These are phyloP conservation scores for Bacidia gigantensis DNA, from an alignment of 495 filamentous ascomycete genomes.

Conservation along the genomic window DNA sequence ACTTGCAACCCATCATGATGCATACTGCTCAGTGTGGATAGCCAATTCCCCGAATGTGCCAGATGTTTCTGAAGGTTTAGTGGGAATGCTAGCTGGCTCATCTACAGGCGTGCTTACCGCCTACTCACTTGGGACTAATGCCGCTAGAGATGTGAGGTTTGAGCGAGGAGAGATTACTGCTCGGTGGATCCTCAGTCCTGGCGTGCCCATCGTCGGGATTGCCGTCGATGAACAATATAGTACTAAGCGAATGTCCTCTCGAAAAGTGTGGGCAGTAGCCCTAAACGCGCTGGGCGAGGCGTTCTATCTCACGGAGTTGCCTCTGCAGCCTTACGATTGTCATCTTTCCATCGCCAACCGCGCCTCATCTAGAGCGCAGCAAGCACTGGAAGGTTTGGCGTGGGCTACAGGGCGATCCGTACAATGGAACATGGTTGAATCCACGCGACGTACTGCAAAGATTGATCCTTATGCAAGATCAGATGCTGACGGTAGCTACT, in stretches of 20 bases:
- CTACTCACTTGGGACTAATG: constrained; percentile 61
- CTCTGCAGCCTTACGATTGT: constrained; percentile 30
- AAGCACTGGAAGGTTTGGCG: constrained; percentile 42
- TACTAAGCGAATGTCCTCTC: constrained; percentile 46
- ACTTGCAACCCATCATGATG: constrained; percentile 42
- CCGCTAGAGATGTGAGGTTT: constrained; percentile 49
- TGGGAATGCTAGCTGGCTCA: constrained; percentile 75
- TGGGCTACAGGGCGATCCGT: constrained; percentile 69
- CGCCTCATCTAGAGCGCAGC: background rate
- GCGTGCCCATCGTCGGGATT: constrained; percentile 80
- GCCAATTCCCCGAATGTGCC: constrained; percentile 65
- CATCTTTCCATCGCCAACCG: constrained; percentile 13
- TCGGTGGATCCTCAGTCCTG: constrained; percentile 79
- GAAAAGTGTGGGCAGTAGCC: constrained; percentile 71
- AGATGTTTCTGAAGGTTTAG: constrained; percentile 56
- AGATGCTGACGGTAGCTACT: constrained; percentile 51
- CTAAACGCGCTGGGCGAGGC: constrained; percentile 88
- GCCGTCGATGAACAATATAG: constrained; percentile 73
- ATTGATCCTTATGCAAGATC: constrained; percentile 53
- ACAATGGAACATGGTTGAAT: constrained; percentile 67
- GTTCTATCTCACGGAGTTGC: constrained; percentile 64
- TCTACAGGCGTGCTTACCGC: constrained; percentile 74
- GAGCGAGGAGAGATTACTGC: constrained; percentile 65
- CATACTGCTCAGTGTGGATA: constrained; percentile 76
- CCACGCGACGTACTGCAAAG: constrained; percentile 54